Conservation (phyloP, 108 stramenopile genomes). For the Pseudonitzschia multistriata region DNA sequence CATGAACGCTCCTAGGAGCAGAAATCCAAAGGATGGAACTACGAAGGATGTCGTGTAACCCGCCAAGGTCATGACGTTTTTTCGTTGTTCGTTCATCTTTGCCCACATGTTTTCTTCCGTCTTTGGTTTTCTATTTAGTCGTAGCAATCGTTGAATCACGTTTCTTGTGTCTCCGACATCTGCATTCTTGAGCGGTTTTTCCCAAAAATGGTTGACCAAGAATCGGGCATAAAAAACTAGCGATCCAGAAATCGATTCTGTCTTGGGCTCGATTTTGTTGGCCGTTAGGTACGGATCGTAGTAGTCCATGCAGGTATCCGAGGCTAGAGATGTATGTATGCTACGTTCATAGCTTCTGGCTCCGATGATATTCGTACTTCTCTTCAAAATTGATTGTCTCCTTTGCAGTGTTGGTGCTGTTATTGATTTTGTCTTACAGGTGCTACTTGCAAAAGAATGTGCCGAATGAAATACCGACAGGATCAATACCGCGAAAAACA, state of each 20-base stretch:
- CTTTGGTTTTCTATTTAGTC: neutral
- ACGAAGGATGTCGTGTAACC: slow-evolving; percentile 70
- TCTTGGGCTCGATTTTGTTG: slow-evolving; percentile 37
- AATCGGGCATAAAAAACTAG: slow-evolving; percentile 33
- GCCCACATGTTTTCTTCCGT: slow-evolving; percentile 24
- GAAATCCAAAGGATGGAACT: slow-evolving; percentile 66
- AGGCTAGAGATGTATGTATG: neutral
- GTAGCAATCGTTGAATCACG: neutral
- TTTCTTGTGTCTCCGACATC: neutral
- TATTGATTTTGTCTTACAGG: neutral
- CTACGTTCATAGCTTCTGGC: neutral
- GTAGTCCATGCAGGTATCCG: neutral
- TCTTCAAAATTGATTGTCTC: neutral
- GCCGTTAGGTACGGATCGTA: slow-evolving; percentile 25
- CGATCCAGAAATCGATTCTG: slow-evolving; percentile 21
- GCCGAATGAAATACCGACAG: neutral
- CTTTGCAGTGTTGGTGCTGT: neutral
- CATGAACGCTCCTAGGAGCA: slow-evolving; percentile 74
- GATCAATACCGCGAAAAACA: neutral
- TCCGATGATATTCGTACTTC: neutral
- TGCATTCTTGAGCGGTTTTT: neutral
- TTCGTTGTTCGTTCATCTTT: slow-evolving; percentile 68
- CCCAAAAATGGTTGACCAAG: slow-evolving; percentile 9
- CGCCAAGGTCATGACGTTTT: slow-evolving; percentile 66
- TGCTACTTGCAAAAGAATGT: slow-evolving; percentile 1